Base-by-base conservation (phyloP, 306 rosid genomes). In the Lotus japonicus region DNA sequence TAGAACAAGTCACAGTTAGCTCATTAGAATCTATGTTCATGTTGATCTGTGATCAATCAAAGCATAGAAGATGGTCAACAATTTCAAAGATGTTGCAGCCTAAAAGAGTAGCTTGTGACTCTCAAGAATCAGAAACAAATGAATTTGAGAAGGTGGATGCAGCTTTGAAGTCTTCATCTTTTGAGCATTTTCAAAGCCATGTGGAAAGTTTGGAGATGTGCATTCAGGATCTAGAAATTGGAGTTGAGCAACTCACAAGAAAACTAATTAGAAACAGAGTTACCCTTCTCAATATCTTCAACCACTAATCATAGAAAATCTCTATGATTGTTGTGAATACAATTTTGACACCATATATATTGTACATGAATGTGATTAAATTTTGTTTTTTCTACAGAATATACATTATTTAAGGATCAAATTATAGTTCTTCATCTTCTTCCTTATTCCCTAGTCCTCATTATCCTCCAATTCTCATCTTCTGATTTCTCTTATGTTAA, bases 181-280 rank as follows among this genome's bases (percentile, higher is more conserved):
- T 11, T 16, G 56, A 56, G 14, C 41, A 13, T 31, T 15, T 70
- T 11, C 46, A 70, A 42, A 26, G 11, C 36, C 59, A 58, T 2
- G 48, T 58, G 42, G 53, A 41, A 46, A 55, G 56, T 43, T n/a
- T 55, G 66, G 52, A 65, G 72, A 35, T 56, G 17, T 62, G 66
- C 72, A 44, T 74, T 10, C 72, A 31, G 14, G 42, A 74, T 56
- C 58, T 64, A 23, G 79, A 74, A 64, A 16, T n/a, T 17, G 66
- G 9, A 13, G 31, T 65, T 33, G 73, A 74, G 2, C 0, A 3
- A 11, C 58, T 65, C 1, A 33, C 58, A 17, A 54, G 72, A 14
- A 2, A 65, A 43, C 51, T 65, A 18, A 45, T 65, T 16, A 74
- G 54, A 19, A 65, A 55, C 31, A 55, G 72, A 65, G 64, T 73